phyloP scores from a whole-genome alignment of 352 stramenopile species.

The Phytophthora aleatoria region DNA sequence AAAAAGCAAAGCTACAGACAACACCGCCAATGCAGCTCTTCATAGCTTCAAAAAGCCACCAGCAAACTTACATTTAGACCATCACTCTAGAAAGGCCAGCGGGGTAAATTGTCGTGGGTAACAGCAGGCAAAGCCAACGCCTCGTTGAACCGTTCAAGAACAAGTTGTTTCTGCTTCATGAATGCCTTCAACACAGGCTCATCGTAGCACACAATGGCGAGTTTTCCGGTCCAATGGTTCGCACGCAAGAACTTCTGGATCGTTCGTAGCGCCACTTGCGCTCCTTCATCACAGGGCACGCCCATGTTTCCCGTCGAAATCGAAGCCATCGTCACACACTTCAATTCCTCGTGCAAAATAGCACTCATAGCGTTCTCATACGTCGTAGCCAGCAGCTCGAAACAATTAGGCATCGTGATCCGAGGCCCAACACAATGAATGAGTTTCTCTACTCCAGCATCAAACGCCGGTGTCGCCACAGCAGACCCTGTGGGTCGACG shows the following conservation, averaged over 20 bases:
- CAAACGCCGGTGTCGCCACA: constrained; percentile 54
- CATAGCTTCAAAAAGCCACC: too few relatives aligned
- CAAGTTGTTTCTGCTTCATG: constrained; percentile 20
- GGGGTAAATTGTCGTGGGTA: background rate
- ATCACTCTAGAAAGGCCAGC: constrained; percentile 1
- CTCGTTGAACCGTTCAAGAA: constrained; percentile 45
- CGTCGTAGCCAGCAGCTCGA: constrained; percentile 42
- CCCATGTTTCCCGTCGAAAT: constrained; percentile 65
- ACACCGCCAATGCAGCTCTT: too few relatives aligned
- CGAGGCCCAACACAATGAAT: constrained; percentile 67
- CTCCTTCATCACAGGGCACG: constrained; percentile 31
- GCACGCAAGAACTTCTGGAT: constrained; percentile 57
- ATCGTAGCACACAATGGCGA: constrained; percentile 54
- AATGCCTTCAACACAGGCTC: constrained; percentile 44
- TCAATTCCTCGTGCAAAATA: constrained; percentile 42
- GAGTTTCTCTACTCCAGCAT: constrained; percentile 46
- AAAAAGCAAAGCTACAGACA: too few relatives aligned
- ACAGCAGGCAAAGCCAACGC: constrained; percentile 20
- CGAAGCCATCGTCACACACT: constrained; percentile 58
- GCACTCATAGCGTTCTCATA: constrained; percentile 50
- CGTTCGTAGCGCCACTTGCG: constrained; percentile 38
- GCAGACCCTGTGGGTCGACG: constrained; percentile 38
- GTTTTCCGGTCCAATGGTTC: constrained; percentile 47
- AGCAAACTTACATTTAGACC: background rate
- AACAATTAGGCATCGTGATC: constrained; percentile 37